Percentiles rank a stretch among this genome's conserved stretches.
These are phyloP conservation scores for Daldinia sp. DNA, from an alignment of 2,329 filamentous ascomycete species.

Conservation along the genomic window DNA sequence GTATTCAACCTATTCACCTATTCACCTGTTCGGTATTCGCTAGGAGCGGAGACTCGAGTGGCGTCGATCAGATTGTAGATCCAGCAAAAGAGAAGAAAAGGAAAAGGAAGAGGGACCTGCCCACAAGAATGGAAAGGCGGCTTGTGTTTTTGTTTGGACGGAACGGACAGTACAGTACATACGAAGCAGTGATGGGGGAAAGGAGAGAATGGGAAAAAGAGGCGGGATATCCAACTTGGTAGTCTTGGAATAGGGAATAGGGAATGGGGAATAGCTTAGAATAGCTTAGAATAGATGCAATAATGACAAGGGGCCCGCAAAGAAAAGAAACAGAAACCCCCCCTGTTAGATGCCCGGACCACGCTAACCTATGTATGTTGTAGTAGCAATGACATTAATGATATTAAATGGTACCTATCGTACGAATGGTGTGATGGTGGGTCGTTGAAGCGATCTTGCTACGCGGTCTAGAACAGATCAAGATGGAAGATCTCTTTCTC, in stretches of 20 bases:
- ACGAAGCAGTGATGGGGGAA: constrained; percentile 27
- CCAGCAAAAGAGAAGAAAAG: constrained; percentile 27
- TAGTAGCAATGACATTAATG: too few relatives aligned
- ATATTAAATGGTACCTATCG: too few relatives aligned
- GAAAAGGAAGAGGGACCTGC: constrained; percentile 45
- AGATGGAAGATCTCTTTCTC: constrained; percentile 11
- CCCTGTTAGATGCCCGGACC: too few relatives aligned
- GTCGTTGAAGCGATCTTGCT: constrained; percentile 26
- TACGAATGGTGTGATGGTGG: constrained; percentile 35
- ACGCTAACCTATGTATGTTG: too few relatives aligned
- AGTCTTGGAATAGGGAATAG: too few relatives aligned
- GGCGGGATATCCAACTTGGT: constrained; percentile 21
- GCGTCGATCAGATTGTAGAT: constrained; percentile 36
- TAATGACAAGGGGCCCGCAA: constrained; percentile 35
- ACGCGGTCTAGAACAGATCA: constrained; percentile 24
- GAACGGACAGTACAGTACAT: not conserved
- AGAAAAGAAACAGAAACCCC: constrained; percentile 34
- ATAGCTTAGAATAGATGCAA: constrained; percentile 23
- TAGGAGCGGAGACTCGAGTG: constrained; percentile 34
- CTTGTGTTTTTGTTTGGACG: constrained; percentile 40
- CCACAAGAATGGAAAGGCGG: constrained; percentile 45
- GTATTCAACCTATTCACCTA: too few relatives aligned
- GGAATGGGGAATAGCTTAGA: too few relatives aligned
- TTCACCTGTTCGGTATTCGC: constrained; percentile 28
- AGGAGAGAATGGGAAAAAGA: constrained; percentile 34